These are phyloP conservation scores for Penicillium sp. DNA, from an alignment of 2,329 filamentous ascomycete genomes.

Conservation along the genomic window DNA sequence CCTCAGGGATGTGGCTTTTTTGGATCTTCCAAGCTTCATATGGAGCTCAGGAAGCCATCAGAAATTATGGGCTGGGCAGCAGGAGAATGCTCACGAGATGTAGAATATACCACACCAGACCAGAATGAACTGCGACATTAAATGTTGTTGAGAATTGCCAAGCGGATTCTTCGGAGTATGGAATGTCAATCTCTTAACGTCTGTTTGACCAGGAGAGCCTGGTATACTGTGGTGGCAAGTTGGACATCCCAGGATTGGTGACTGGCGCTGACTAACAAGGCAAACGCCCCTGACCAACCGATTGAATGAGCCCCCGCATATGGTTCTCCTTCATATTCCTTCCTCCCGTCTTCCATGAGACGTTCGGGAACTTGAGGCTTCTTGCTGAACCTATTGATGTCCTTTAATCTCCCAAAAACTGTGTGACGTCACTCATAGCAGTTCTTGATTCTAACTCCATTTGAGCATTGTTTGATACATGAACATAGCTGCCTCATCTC, in stretches of 20 bases:
- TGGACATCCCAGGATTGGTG: not conserved
- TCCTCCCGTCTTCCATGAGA: not conserved
- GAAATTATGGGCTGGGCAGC: too few relatives aligned
- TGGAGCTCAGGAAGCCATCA: too few relatives aligned
- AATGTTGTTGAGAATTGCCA: too few relatives aligned
- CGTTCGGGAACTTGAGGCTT: not conserved
- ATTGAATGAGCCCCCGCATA: not conserved
- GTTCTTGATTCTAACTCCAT: not conserved
- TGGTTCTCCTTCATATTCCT: not conserved
- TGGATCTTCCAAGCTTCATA: too few relatives aligned
- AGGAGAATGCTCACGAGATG: too few relatives aligned
- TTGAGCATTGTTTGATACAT: not conserved
- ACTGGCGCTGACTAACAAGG: not conserved
- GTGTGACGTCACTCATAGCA: not conserved
- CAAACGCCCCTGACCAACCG: not conserved
- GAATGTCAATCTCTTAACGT: too few relatives aligned
- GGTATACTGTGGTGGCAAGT: not conserved
- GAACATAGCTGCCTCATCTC: not conserved
- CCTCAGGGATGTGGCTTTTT: too few relatives aligned
- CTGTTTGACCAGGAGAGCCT: too few relatives aligned
- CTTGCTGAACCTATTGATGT: not conserved
- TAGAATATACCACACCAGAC: too few relatives aligned
- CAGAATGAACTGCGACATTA: too few relatives aligned
- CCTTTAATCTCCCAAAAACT: not conserved
- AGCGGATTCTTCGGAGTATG: too few relatives aligned